These are phyloP conservation scores for Termitomyces sp. DNA, from an alignment of 768 basidiomycete species.

Conservation along the genomic window DNA sequence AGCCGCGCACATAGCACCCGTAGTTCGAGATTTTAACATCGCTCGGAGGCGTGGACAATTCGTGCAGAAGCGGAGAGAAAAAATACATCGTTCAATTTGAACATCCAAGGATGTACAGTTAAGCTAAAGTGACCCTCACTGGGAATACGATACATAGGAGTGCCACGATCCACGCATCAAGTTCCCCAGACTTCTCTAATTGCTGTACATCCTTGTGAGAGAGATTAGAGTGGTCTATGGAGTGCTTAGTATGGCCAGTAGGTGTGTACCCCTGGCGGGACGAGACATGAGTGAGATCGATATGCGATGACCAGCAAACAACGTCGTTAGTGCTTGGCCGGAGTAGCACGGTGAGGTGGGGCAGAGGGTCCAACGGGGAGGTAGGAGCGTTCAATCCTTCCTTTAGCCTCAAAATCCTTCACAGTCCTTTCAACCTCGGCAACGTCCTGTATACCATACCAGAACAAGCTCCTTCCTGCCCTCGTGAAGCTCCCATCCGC, in stretches of 20 bases:
- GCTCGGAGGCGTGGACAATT: constrained; percentile 62
- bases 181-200: constrained; percentile 87
- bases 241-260: constrained; percentile 74
- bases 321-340: constrained; percentile 83
- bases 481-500: constrained; percentile 97
- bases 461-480: constrained; percentile 91
- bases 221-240: constrained; percentile 78
- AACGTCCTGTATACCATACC: constrained; percentile 94
- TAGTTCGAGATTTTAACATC: constrained; percentile 98
- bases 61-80: constrained; percentile 24
- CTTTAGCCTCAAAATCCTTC: constrained; percentile 67
- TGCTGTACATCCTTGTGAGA: constrained; percentile 72
- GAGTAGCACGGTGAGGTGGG: constrained; percentile 70
- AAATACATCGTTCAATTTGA: constrained; percentile 22
- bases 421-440: constrained; percentile 88
- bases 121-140: constrained; percentile 71
- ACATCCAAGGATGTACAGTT: constrained; percentile 26
- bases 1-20: constrained; percentile 93
- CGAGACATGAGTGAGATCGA: constrained; percentile 92
- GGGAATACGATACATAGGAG: constrained; percentile 97
- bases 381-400: constrained; percentile 84
- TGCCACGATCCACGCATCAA: constrained; percentile 99
- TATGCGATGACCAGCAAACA: constrained; percentile 84
- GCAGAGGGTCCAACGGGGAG: constrained; percentile 82
- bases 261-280: constrained; percentile 87